Evolutionary conservation across 192 early-diverging fungal genomes (phyloP).

Genomic region (Backusella morwellensis): DNA sequence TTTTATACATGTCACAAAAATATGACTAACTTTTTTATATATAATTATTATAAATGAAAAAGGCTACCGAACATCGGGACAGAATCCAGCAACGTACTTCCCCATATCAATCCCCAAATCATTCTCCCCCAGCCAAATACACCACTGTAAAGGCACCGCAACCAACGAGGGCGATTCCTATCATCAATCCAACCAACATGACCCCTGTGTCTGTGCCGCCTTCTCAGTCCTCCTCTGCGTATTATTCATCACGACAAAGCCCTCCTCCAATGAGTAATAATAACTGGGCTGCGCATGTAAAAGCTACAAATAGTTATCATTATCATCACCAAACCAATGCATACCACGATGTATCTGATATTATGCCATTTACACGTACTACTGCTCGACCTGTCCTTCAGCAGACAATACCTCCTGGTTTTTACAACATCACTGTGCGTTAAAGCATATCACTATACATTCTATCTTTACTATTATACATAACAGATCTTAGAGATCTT

Average conservation of each 20-base stretch:
- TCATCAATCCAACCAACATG: constrained; percentile 49
- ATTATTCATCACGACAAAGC: background rate
- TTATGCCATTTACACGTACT: background rate
- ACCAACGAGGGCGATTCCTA: constrained; percentile 39
- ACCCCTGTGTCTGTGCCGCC: constrained; percentile 38
- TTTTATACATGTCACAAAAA: background rate
- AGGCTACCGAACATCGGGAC: constrained; percentile 15
- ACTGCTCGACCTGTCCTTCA: background rate
- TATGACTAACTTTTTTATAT: constrained; percentile 5
- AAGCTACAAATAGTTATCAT: background rate
- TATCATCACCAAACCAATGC: background rate
- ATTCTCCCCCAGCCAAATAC: constrained; percentile 15
- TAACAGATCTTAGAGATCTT: constrained; percentile 1
- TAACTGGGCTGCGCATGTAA: background rate
- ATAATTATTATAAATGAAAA: background rate
- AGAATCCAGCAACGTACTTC: constrained; percentile 17
- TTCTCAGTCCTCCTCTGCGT: background rate
- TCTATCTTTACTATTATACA: background rate
- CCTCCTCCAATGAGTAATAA: background rate
- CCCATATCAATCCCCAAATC: constrained; percentile 8
- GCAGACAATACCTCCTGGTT: constrained; percentile 15
- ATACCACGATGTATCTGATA: background rate
- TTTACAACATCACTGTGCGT: constrained; percentile 2
- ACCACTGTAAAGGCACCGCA: background rate
- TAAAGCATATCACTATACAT: background rate